Evolutionary conservation across 768 basidiomycete species (phyloP), one percentile per base, ranked within the genome.

Genomic region (Daedalea quercina): DNA sequence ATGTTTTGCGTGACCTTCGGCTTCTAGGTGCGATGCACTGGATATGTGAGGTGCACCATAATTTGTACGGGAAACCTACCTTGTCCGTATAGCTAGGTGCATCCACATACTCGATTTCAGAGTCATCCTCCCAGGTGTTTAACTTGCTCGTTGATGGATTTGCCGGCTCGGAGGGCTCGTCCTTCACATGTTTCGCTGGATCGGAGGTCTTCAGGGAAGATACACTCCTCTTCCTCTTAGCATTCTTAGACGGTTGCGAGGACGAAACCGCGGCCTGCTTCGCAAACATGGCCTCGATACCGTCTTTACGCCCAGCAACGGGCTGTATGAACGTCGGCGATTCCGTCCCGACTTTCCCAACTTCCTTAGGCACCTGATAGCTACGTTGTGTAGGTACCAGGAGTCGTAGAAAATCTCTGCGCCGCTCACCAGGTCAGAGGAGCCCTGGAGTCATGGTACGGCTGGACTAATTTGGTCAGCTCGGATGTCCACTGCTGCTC

Each of bases 331-430:
- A 96, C 0, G 82, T 77, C 0, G 87, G 69, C 1, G 88, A 92
- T 62, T 98, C 87, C 8, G 73, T 82, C 8, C 91, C 90, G 3
- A 97, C 87, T 68, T 87, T 94, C 0, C 94, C 94, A 0, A 96
- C 84, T 72, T 96, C 94, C 58, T 80, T 81, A 0, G 90, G 90
- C 0, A 96, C 94, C 53, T 80, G 81, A 63, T 94, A 96, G 62
- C 93, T 94, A 15, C 28, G 6, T 6, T 4, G 28, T 47, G 20
- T 24, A 13, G 3, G 24, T 17, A 37, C 11, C 11, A 11, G 34
- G 28, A 31, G 4, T 31, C 28, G 28, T 6, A 6, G 6, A 11
- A 31, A 11, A 6, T 4, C 6, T 23, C 22, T 33, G 11, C 22
- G 47, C 44, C 13, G 69, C 80, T 46, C 56, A 91, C 89, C 87